Evolutionary conservation across 345 rosid genomes (phyloP).

Genomic region (Stellera chamaejasme): DNA sequence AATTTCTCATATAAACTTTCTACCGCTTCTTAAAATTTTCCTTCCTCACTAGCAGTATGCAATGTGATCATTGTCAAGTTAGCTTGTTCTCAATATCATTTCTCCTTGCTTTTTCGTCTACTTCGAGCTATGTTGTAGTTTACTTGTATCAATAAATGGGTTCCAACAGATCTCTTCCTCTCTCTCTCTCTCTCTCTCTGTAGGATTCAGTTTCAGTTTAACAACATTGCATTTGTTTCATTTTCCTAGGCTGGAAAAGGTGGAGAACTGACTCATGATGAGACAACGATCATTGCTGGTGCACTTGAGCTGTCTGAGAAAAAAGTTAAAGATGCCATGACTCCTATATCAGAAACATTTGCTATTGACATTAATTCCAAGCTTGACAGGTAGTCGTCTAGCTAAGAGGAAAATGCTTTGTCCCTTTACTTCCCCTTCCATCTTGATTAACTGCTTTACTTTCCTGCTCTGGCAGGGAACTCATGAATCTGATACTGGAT

Average conservation of each 20-base stretch:
- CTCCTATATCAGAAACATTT: conserved; percentile 74
- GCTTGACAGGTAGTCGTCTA: conserved; percentile 54
- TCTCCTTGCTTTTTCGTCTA: neutral
- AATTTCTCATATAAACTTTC: neutral
- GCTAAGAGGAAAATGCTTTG: neutral
- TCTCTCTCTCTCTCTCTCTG: neutral
- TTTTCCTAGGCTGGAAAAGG: conserved; percentile 88
- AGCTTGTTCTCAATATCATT: neutral
- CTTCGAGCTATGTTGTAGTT: neutral
- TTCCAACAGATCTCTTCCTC: neutral
- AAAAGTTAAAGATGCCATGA: conserved; percentile 87
- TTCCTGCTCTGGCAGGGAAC: conserved; percentile 10
- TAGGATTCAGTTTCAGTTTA: conserved; percentile 1
- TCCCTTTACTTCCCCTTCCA: conserved; percentile 1
- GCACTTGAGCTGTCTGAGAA: conserved; percentile 92
- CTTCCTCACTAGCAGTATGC: neutral
- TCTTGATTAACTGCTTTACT: neutral
- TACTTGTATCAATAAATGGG: neutral
- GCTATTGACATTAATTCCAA: conserved; percentile 74
- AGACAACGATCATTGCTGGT: conserved; percentile 97
- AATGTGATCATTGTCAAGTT: neutral
- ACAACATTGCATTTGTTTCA: conserved; percentile 5
- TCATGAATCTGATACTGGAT: conserved; percentile 66
- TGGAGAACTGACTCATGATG: conserved; percentile 95
- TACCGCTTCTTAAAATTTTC: neutral